A percentile compares a stretch with the other conserved stretches of the same genome.
phyloP scores from a whole-genome alignment of 2,329 filamentous ascomycete species.

The Polychaeton citri region DNA sequence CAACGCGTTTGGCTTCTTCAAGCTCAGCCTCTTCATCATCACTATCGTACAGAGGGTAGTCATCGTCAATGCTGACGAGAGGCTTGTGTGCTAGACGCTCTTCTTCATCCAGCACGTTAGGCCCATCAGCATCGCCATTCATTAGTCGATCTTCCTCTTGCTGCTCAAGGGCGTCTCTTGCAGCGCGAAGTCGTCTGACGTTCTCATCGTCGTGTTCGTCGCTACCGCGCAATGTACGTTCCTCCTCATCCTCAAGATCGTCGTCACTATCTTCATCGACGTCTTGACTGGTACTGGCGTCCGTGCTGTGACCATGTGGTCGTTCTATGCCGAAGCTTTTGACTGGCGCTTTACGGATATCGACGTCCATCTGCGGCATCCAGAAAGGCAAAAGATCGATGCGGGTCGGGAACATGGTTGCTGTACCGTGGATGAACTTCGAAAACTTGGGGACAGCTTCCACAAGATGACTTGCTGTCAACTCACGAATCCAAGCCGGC shows the following conservation, averaged over 20 bases:
- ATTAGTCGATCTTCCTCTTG: conserved; percentile 30
- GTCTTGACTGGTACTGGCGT: conserved; percentile 63
- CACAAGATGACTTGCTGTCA: conserved; percentile 85
- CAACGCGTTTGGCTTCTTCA: conserved; percentile 63
- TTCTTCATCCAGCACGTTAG: conserved; percentile 56
- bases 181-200: conserved; percentile 35
- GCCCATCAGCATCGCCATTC: conserved; percentile 22
- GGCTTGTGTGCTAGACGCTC: conserved; percentile 60
- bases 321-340: conserved; percentile 86
- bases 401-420: conserved; percentile 69
- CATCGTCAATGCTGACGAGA: conserved; percentile 40
- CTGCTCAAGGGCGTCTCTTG: conserved; percentile 36
- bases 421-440: conserved; percentile 95
- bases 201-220: conserved; percentile 27
- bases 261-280: conserved; percentile 63
- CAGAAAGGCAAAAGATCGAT: conserved; percentile 91
- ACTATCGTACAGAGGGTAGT: conserved; percentile 83
- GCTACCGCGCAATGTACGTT: conserved; percentile 7
- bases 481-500: conserved; percentile 88
- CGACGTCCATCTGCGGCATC: conserved; percentile 96
- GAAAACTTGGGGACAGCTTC: conserved; percentile 99
- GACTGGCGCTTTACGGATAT: conserved; percentile 84
- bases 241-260: conserved; percentile 50
- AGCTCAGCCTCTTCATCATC: conserved; percentile 57
- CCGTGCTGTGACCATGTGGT: conserved; percentile 53